Evolutionary conservation across 73 alveolate genomes (phyloP).

Genomic region (Paramecium tetraurelia): DNA sequence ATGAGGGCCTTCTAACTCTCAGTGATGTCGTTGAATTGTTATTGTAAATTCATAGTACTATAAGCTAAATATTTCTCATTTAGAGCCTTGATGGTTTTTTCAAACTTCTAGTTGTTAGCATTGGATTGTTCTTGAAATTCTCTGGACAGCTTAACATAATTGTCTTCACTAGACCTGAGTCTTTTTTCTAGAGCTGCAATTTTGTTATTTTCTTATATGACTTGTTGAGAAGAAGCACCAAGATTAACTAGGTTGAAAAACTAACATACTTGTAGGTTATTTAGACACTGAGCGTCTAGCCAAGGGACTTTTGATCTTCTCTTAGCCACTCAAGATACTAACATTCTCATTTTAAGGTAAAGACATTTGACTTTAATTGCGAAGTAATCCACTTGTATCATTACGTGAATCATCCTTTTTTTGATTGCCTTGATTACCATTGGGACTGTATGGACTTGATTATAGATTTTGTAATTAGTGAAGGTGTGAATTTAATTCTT

Average conservation of each 20-base stretch:
- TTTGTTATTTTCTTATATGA: not conserved
- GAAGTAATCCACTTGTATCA: not conserved
- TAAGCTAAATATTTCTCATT: not conserved
- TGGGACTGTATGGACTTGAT: not conserved
- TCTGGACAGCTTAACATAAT: not conserved
- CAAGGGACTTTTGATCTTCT: not conserved
- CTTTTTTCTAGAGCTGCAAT: not conserved
- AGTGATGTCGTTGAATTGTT: not conserved
- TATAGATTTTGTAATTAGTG: not conserved
- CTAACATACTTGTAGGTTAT: not conserved
- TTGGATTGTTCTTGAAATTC: not conserved
- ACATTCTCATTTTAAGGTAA: not conserved
- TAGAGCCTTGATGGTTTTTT: not conserved
- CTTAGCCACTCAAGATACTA: not conserved
- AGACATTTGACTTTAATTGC: conserved; percentile 21
- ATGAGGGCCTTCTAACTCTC: not conserved
- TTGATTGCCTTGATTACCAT: not conserved
- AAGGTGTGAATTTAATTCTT: not conserved
- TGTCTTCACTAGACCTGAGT: not conserved
- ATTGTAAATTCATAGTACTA: not conserved
- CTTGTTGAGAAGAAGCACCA: not conserved
- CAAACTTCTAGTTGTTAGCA: not conserved
- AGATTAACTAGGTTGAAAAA: not conserved
- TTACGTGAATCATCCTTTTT: not conserved
- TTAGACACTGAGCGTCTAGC: not conserved